phyloP scores from a whole-genome alignment of 495 filamentous ascomycete genomes.

The Podospora appendiculata region DNA sequence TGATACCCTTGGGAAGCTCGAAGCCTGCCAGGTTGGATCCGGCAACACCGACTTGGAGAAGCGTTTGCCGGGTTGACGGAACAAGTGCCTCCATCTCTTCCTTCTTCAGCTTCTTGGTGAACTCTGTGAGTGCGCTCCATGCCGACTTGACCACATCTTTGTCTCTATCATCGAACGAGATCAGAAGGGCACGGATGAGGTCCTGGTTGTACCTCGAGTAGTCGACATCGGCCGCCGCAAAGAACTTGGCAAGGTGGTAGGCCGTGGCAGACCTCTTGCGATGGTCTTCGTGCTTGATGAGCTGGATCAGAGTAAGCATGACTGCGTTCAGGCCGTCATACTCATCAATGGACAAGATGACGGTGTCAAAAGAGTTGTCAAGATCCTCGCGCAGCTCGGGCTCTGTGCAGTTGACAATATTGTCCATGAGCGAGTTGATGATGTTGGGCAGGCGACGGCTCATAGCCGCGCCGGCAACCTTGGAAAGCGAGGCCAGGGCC shows the following conservation, averaged over 20 bases:
- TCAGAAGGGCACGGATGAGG: constrained; percentile 77
- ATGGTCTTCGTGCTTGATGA: constrained; percentile 91
- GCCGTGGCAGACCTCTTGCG: constrained; percentile 69
- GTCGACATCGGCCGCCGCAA: constrained; percentile 70
- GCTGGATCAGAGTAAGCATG: constrained; percentile 82
- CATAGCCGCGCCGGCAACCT: constrained; percentile 84
- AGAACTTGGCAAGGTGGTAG: constrained; percentile 80
- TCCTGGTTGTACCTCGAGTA: constrained; percentile 93
- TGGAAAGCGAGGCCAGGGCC: constrained; percentile 83
- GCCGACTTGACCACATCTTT: constrained; percentile 80
- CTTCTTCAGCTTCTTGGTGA: constrained; percentile 85
- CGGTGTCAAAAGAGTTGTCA: constrained; percentile 71
- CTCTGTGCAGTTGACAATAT: constrained; percentile 71
- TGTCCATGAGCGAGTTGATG: constrained; percentile 88
- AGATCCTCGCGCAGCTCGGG: constrained; percentile 68
- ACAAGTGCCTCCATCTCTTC: constrained; percentile 98
- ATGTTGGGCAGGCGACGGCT: constrained; percentile 81
- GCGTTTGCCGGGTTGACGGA: constrained; percentile 70
- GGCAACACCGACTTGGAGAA: constrained; percentile 80
- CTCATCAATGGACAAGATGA: constrained; percentile 89
- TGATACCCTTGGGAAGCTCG: constrained; percentile 92
- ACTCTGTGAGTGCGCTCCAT: constrained; percentile 80
- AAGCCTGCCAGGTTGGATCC: constrained; percentile 85
- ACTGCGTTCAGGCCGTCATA: constrained; percentile 89
- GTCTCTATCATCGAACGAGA: constrained; percentile 87